Percentiles rank a stretch among this genome's conserved stretches.
Conservation (phyloP, 192 early-diverging fungal species). For the Thamnidium elegans region DNA sequence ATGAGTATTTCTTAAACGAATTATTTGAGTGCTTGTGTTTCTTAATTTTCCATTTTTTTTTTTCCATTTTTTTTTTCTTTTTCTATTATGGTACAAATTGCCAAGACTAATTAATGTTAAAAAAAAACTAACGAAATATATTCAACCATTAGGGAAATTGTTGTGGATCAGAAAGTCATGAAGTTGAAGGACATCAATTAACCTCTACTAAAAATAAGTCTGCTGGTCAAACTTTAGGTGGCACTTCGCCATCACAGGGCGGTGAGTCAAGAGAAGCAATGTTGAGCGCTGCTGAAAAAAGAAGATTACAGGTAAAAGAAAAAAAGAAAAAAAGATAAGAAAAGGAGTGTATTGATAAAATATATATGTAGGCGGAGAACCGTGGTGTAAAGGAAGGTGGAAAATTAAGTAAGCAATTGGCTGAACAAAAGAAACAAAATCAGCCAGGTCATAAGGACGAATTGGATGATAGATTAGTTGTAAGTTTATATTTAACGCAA, state of each 20-base stretch:
- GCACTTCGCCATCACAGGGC: neutral
- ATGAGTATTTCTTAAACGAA: too few species aligned
- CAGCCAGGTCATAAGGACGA: neutral
- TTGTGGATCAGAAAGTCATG: conserved; percentile 12
- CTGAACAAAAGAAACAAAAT: conserved; percentile 7
- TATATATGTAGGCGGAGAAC: conserved; percentile 10
- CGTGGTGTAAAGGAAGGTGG: conserved; percentile 13
- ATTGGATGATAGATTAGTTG: conserved; percentile 2
- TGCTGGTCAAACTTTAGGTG: conserved; percentile 7
- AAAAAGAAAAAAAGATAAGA: neutral
- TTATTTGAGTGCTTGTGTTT: too few species aligned
- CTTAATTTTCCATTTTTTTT: neutral
- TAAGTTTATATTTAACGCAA: neutral
- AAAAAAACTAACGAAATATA: neutral
- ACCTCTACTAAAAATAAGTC: neutral
- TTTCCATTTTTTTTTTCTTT: neutral
- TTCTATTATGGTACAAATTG: neutral
- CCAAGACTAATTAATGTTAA: too few species aligned
- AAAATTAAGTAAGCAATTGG: conserved; percentile 18
- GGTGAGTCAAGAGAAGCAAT: conserved; percentile 11
- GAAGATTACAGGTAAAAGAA: conserved; percentile 1
- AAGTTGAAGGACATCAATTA: conserved; percentile 11
- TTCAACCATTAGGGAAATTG: conserved; percentile 1
- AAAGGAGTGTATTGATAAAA: neutral
- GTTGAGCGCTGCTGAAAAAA: conserved; percentile 10